These are phyloP conservation scores for Lolium rigidum DNA, from an alignment of 176 grass and related monocot genomes.

Conservation along the genomic window DNA sequence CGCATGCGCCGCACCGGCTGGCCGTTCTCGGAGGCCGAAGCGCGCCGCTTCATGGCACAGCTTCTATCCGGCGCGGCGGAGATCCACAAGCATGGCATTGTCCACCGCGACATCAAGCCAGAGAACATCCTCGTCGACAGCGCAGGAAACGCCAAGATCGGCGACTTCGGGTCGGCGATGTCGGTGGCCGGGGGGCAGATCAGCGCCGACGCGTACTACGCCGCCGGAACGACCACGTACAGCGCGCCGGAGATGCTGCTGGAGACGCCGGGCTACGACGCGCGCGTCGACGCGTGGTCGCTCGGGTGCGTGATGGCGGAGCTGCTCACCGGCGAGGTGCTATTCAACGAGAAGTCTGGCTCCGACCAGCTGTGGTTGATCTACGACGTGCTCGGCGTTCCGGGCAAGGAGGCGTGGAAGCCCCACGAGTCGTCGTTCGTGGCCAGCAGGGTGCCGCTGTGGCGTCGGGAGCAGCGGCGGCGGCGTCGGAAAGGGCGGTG, in stretches of 20 bases:
- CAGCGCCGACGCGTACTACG: not conserved
- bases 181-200: not conserved
- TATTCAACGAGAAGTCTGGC: not conserved
- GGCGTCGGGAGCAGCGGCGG: not conserved
- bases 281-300: not conserved
- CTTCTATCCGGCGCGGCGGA: not conserved
- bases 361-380: not conserved
- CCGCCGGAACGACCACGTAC: not conserved
- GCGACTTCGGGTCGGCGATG: slow-evolving; percentile 6
- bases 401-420: not conserved
- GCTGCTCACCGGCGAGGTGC: not conserved
- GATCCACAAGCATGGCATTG: not conserved
- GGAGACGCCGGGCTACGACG: not conserved
- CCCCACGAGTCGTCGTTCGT: too few relatives aligned
- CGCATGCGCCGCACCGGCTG: not conserved
- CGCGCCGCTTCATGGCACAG: not conserved
- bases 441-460: too few relatives aligned
- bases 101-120: not conserved
- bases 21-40: not conserved
- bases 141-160: slow-evolving; percentile 19
- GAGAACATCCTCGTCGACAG: not conserved
- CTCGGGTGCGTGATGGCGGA: not conserved
- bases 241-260: not conserved
- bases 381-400: not conserved
- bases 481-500: not conserved